phyloP scores from a whole-genome alignment of 768 basidiomycete species.

The Coprinopsis strossmayeri region DNA sequence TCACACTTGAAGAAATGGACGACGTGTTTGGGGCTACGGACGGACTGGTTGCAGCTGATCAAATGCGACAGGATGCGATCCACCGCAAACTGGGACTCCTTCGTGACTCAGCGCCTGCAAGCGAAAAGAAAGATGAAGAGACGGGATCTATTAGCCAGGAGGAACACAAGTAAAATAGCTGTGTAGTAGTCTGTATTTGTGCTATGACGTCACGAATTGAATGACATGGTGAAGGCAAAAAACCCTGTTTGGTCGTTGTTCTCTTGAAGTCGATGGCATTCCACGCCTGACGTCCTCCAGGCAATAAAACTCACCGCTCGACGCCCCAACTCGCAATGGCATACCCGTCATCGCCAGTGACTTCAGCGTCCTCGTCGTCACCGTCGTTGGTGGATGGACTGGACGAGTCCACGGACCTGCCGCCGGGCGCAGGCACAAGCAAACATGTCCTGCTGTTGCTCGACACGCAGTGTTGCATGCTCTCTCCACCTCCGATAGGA shows the following conservation, averaged over 20 bases:
- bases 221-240: too few species aligned
- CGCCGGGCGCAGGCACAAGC: background rate
- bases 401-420: background rate
- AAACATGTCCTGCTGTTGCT: constrained; percentile 50
- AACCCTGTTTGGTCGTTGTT: background rate
- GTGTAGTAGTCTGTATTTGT: too few species aligned
- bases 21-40: constrained; percentile 57
- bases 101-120: constrained; percentile 9
- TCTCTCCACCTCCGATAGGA: constrained; percentile 39
- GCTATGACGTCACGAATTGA: too few species aligned
- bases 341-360: background rate
- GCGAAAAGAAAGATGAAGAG: constrained; percentile 19
- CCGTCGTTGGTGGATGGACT: background rate
- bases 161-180: too few species aligned
- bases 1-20: constrained; percentile 77
- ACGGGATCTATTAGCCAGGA: constrained; percentile 9
- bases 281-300: background rate
- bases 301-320: background rate
- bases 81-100: constrained; percentile 57
- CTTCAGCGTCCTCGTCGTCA: background rate
- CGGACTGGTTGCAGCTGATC: constrained; percentile 52
- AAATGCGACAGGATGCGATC: constrained; percentile 40
- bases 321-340: background rate
- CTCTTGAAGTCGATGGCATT: constrained; percentile 2
- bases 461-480: constrained; percentile 49